Base-by-base conservation (phyloP, 495 filamentous ascomycete genomes). In the Talaromyces trachyspermus region DNA sequence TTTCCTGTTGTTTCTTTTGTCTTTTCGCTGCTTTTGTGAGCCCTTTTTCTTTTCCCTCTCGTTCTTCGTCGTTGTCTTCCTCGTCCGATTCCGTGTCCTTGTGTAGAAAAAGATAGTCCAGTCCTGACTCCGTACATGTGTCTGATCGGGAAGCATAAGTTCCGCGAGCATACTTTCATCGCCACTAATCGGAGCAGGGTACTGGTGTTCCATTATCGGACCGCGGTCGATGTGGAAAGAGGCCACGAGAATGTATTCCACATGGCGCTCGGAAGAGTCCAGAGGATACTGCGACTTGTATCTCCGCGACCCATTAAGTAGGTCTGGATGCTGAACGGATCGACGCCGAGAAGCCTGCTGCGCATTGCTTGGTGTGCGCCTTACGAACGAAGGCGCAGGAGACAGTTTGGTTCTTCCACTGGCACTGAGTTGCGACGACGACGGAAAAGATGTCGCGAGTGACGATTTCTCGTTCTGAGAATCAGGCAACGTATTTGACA, bases 41-140 rank as follows among this genome's bases (percentile, higher is more conserved):
- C 65, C n/a, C n/a, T 49, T 67, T 68, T 61, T 52, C 75, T 70
- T 62, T 76, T 69, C 74, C 58, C 51, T 60, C 49, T 58, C 72
- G 66, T 50, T 56, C 62, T 69, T 73, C 59, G 48, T 70, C 69
- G 20, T 66, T 65, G n/a, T 87, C 86, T 27, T 88, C 87, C 8
- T 85, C 87, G 41, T 87, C 84, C 38, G 81, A 75, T 51, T 77
- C 88, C 4, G 81, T 85, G 61, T 97, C 94, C 61, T 97, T 97
- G 59, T 97, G 92, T 40, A 99, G 56, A 99, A 99, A 69, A 99
- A 99, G 11, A 97, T 95, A 25, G 92, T 99, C 92, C 92, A 99
- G 63, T 99, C 92, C 63, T 96, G 89, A 57, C 84, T 91, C 23
- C 94, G 77, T 26, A 91, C 83, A 67, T 99, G 92, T 20, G 90